Base-by-base conservation (phyloP, 1,284 basidiomycete genomes). In the Xerocomus cyaneibrunnescens region DNA sequence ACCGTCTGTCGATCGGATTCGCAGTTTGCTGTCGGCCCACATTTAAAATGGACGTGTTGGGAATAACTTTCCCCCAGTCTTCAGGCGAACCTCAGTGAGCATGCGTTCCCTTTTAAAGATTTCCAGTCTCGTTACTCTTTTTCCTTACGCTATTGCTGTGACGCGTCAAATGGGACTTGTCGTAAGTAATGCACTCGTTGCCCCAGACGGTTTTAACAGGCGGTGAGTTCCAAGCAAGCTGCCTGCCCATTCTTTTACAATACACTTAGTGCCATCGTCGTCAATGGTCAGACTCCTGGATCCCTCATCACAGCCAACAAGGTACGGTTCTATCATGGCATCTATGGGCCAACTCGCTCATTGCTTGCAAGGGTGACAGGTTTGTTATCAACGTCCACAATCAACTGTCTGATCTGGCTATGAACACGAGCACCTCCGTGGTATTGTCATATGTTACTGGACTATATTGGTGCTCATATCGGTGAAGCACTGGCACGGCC, bases 401-500 rank as follows among this genome's bases (percentile, higher is more conserved):
- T 12, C 21, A 8, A 25, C 12, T 22, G 25, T 37, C 13, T 34
- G 8, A 59, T 74, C 13, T 60, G 1, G 57, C 65, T 0, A 72
- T 72, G 70, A 48, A 63, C 19, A 63, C 51, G 21, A 22, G 36
- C 19, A 37, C 36, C 4, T 13, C 19, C 12, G 36, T 37, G 36
- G 36, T 37, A 19, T 19, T n/a, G 17, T n/a, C 31, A 9, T 35
- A 7, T 17, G 3, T 61, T 56, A 12, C 72, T 71, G 5, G 71
- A 31, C 39, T 51, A 22, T 52, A 28, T n/a, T 12, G 14, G 17
- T 16, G n/a, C 5, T 50, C 21, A 37, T n/a, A 14, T 7, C 10
- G 7, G 19, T 10, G 22, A 13, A 79, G 77, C 78, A 79, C 56
- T 80, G 76, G 76, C 77, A 80, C 48, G 77, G 78, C 5, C 55